Evolutionary conservation across 257 asterid genomes (phyloP), one percentile per base, ranked within the genome.

Genomic region (Nicotiana otophora): DNA sequence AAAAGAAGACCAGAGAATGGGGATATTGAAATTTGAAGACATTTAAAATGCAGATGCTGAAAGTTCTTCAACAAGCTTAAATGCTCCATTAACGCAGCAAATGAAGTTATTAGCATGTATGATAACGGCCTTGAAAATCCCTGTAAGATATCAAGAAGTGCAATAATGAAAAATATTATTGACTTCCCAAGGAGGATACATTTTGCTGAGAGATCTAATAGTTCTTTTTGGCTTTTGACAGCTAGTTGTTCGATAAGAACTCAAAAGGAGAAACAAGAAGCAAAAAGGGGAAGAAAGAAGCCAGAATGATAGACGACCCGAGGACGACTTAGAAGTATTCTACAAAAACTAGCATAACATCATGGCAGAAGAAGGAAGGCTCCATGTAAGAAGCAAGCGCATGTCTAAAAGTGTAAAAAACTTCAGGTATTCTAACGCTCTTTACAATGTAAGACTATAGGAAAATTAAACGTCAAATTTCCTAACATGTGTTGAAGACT

Each of bases 21-120:
- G 19, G 78, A 70, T 19, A 2, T 68, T 39, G 11, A 70, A 70
- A 70, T 10, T 70, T 70, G 33, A 69, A 69, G 57, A 70, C n/a
- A 70, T 70, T 70, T 20, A 69, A 69, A 23, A 69, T 39, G 31
- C 34, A 20, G 57, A 70, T 70, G n/a, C 58, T n/a, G 78, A 70
- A 70, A 70, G 78, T 70, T 39, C 78, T 70, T 39, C 78, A 70
- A 70, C 34, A 70, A 11, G 78, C 42, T 42, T 70, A 70, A 70
- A 6, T 10, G n/a, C 78, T 39, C 17, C 58, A 70, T 39, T 70
- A 39, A 70, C 20, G 78, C 30, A 70, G 78, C 34, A 70, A 48
- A 70, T 39, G 15, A 31, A 70, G 39, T 34, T 70, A n/a, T 11
- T 70, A 39, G 78, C 76, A 70, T 39, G 58, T 70, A 39, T 31